Evolutionary conservation across 768 basidiomycete species (phyloP).

Genomic region (Leccinum arenicola): DNA sequence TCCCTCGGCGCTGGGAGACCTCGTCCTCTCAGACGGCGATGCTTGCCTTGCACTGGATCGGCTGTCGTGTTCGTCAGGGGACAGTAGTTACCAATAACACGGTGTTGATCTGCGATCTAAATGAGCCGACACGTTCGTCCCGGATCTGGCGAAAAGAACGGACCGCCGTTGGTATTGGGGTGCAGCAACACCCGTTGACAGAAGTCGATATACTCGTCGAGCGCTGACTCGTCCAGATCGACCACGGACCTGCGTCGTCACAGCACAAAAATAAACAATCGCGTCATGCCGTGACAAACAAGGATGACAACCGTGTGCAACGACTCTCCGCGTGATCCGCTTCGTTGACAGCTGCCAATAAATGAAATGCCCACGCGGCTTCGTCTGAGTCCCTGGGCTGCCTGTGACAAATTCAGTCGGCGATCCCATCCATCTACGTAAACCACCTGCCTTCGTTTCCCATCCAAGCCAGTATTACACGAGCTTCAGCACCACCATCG

Average conservation of each 20-base stretch:
- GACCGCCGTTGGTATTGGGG: constrained; percentile 25
- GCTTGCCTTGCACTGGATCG: background rate
- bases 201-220: constrained; percentile 67
- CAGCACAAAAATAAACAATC: constrained; percentile 1
- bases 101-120: constrained; percentile 22
- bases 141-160: constrained; percentile 7
- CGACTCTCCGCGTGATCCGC: constrained; percentile 35
- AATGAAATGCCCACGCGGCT: constrained; percentile 60
- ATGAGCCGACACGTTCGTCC: constrained; percentile 13
- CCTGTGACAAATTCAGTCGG: constrained; percentile 32
- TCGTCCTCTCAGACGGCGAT: constrained; percentile 1
- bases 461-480: constrained; percentile 85
- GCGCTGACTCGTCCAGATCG: constrained; percentile 45
- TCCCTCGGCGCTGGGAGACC: constrained; percentile 10
- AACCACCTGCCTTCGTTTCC: constrained; percentile 47
- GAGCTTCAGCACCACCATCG: constrained; percentile 77
- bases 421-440: constrained; percentile 4
- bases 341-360: constrained; percentile 41
- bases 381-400: constrained; percentile 47
- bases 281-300: constrained; percentile 40
- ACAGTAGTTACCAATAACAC: constrained; percentile 41
- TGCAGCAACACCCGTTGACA: constrained; percentile 54
- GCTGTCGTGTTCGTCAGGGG: constrained; percentile 26
- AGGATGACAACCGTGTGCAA: constrained; percentile 36
- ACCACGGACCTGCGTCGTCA: constrained; percentile 45